These are phyloP conservation scores for Hyaloperonospora brassicae DNA, from an alignment of 352 stramenopile genomes.

Conservation along the genomic window DNA sequence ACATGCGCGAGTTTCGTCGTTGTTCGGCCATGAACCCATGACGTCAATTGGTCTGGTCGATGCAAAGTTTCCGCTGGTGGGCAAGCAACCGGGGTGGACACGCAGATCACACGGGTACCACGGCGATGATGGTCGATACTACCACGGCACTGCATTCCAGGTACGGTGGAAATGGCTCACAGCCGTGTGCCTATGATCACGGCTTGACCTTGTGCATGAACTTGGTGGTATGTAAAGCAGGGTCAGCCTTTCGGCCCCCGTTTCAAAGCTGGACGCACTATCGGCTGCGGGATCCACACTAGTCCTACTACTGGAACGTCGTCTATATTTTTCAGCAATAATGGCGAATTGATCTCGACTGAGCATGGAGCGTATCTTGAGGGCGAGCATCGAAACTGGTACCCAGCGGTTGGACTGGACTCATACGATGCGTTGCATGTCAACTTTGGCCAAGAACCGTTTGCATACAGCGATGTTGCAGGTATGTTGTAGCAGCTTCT, in stretches of 20 bases:
- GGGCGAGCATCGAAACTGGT: conserved; percentile 54
- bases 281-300: conserved; percentile 33
- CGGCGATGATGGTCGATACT: conserved; percentile 69
- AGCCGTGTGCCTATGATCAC: background rate
- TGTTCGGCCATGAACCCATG: conserved; percentile 31
- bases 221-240: conserved; percentile 15
- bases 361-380: conserved; percentile 26
- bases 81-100: conserved; percentile 68
- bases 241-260: conserved; percentile 24
- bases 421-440: conserved; percentile 68
- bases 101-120: conserved; percentile 63
- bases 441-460: conserved; percentile 82
- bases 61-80: conserved; percentile 44
- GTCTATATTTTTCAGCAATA: conserved; percentile 70
- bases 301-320: conserved; percentile 11
- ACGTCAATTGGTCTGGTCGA: conserved; percentile 57
- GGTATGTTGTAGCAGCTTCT: conserved; percentile 8
- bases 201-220: background rate
- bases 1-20: conserved; percentile 6
- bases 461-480: conserved; percentile 26
- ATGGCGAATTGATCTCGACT: conserved; percentile 46
- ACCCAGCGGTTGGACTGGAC: conserved; percentile 79
- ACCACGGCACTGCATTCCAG: conserved; percentile 34
- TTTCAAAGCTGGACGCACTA: conserved; percentile 24
- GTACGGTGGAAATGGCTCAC: conserved; percentile 14